A percentile compares a stretch with the other conserved stretches of the same genome.
Evolutionary conservation across 371 early-diverging fungal genomes (phyloP).

Genomic region (Apophysomyces sp.): DNA sequence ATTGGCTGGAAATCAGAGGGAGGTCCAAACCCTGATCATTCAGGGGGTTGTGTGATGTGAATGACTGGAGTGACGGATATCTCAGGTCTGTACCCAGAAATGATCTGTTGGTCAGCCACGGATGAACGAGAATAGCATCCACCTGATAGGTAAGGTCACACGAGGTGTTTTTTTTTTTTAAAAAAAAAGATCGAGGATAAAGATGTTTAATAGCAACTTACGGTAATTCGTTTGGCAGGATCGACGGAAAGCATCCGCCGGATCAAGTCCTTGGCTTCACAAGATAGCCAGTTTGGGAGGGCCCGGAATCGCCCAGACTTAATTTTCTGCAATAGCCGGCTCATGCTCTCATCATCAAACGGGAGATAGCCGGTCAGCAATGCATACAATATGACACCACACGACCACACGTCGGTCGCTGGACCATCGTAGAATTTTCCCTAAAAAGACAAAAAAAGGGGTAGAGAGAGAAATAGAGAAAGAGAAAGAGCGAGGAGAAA

Average conservation of each 20-base stretch:
- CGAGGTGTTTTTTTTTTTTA: neutral
- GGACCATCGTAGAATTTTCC: slow-evolving; percentile 75
- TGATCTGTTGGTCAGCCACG: slow-evolving; percentile 42
- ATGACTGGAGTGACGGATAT: slow-evolving; percentile 15
- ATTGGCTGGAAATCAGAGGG: slow-evolving; percentile 18
- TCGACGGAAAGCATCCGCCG: slow-evolving; percentile 56
- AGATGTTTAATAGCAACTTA: slow-evolving; percentile 11
- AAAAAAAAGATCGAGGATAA: neutral
- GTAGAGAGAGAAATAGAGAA: neutral
- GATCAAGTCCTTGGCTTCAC: slow-evolving; percentile 61
- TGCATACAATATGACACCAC: slow-evolving; percentile 91
- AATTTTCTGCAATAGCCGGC: slow-evolving; percentile 68
- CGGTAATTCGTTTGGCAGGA: slow-evolving; percentile 52
- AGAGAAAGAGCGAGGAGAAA: neutral
- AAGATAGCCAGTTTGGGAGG: slow-evolving; percentile 63
- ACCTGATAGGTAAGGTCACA: slow-evolving; percentile 20
- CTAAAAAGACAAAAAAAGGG: slow-evolving; percentile 22
- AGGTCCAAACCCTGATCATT: slow-evolving; percentile 20
- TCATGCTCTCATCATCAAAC: slow-evolving; percentile 90
- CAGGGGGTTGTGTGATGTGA: slow-evolving; percentile 13
- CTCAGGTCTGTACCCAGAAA: slow-evolving; percentile 35
- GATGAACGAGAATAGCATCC: slow-evolving; percentile 36
- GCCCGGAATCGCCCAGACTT: slow-evolving; percentile 47
- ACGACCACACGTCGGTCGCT: slow-evolving; percentile 90
- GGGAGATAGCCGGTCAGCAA: slow-evolving; percentile 88